Evolutionary conservation across 805 yeast species (phyloP).

Genomic region (Starmerella etchellsii): DNA sequence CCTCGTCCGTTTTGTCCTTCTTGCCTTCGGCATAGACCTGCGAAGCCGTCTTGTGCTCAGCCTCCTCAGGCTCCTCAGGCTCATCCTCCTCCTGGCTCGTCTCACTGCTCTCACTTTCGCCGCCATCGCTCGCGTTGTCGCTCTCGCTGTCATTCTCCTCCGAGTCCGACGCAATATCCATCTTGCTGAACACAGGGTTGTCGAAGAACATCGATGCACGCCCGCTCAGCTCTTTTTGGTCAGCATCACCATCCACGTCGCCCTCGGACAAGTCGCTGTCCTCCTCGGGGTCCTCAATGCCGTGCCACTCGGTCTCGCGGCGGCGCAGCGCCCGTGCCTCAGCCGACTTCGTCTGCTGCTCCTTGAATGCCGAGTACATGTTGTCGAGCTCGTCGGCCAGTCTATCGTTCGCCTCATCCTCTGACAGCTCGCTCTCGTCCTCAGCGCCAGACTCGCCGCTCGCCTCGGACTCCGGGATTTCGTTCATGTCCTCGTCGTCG

Average conservation of each 20-base stretch:
- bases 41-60: slow-evolving; percentile 8
- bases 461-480: slow-evolving; percentile 25
- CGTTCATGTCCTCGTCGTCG: slow-evolving; percentile 26
- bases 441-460: slow-evolving; percentile 26
- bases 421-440: slow-evolving; percentile 26
- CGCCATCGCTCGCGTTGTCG: slow-evolving; percentile 10
- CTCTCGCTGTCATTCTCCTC: slow-evolving; percentile 22
- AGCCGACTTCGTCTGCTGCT: slow-evolving; percentile 33
- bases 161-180: slow-evolving; percentile 20
- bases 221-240: slow-evolving; percentile 23
- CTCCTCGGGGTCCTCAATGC: slow-evolving; percentile 26
- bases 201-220: slow-evolving; percentile 31
- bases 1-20: slow-evolving; percentile 26
- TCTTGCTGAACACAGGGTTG: slow-evolving; percentile 27
- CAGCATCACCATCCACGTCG: slow-evolving; percentile 16
- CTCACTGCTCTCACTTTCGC: slow-evolving; percentile 1
- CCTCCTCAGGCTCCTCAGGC: slow-evolving; percentile 18
- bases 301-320: slow-evolving; percentile 34
- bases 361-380: slow-evolving; percentile 64
- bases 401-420: slow-evolving; percentile 33
- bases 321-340: slow-evolving; percentile 40
- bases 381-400: slow-evolving; percentile 72
- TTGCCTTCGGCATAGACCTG: slow-evolving; percentile 19
- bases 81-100: slow-evolving; percentile 1
- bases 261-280: slow-evolving; percentile 19